Percentiles rank a stretch among this genome's conserved stretches.
These are phyloP conservation scores for Sparassis latifolia DNA, from an alignment of 1,284 basidiomycete genomes.

Conservation along the genomic window DNA sequence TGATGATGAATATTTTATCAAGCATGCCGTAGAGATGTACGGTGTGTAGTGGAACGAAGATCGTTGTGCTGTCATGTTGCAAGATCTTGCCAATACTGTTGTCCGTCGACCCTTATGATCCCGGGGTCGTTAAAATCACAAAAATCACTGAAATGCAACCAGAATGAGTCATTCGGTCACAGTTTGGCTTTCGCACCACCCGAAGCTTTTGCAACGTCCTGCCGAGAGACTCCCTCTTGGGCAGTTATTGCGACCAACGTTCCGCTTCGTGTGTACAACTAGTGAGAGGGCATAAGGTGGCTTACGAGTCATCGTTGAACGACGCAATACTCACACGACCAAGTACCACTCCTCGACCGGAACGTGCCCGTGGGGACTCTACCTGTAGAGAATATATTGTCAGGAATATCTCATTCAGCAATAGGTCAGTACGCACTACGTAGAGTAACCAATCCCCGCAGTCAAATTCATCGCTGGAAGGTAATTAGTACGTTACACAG, in stretches of 20 bases:
- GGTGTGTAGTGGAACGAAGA: too few relatives aligned
- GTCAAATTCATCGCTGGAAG: constrained; percentile 61
- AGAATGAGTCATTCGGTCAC: too few relatives aligned
- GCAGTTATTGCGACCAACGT: constrained; percentile 70
- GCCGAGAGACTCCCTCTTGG: constrained; percentile 79
- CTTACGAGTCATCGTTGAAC: background rate
- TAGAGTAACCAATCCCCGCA: constrained; percentile 79
- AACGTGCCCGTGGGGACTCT: constrained; percentile 58
- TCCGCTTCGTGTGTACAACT: constrained; percentile 74
- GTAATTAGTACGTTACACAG: background rate
- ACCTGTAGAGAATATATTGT: constrained; percentile 30
- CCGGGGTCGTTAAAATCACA: too few relatives aligned
- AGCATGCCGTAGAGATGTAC: too few relatives aligned
- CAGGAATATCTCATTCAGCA: background rate
- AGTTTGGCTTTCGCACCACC: too few relatives aligned
- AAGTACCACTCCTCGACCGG: constrained; percentile 69
- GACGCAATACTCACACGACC: constrained; percentile 49
- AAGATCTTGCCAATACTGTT: too few relatives aligned
- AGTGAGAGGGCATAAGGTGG: background rate
- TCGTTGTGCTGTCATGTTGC: too few relatives aligned
- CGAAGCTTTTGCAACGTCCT: constrained; percentile 13
- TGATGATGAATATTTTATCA: too few relatives aligned
- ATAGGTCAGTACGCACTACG: constrained; percentile 42
- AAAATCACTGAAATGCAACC: too few relatives aligned
- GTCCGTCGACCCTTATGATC: too few relatives aligned